Base-by-base conservation (phyloP, 1,139 yeast species). In the Blastobotrys serpentis region DNA sequence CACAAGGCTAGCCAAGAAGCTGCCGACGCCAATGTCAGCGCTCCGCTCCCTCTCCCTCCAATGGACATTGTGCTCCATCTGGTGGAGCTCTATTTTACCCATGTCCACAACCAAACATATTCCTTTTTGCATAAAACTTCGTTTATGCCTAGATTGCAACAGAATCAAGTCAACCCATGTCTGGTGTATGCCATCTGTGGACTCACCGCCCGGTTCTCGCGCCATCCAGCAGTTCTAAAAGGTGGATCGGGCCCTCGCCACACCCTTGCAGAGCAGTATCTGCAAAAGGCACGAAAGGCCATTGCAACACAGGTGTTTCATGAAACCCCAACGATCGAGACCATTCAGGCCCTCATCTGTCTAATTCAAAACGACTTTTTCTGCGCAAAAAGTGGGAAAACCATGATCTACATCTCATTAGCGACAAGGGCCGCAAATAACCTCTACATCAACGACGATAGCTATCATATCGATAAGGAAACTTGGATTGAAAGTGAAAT, bases 371-470 rank as follows among this genome's bases (percentile, higher is more conserved):
- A 67, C 53, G 71, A 68, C 52, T 68, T 67, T 52, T 67, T 68
- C 52, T 55, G 64, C 18, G 52, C 64, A 36, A 61, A 64, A 32
- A 67, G 70, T 11, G 66, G 66, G 29, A 60, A 62, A 41, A 67
- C 69, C 11, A 66, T 69, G 63, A 67, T 68, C 8, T 65, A 64
- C 47, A 60, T 67, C 21, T 63, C 68, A 3, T 52, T 68, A 55
- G 69, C 69, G 4, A 62, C 68, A 46, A 62, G 71, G 2, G 66
- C 68, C 66, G 71, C 71, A 6, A 55, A 65, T 5, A 62, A 65
- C 14, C 53, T 69, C 36, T 63, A 63, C 7, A 61, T 69, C 16
- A 36, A 36, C 13, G 40, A 36, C 22, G 40, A 36, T 11, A 36
- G 25, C n/a, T 19, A 36, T 36, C 46, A 50, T 23, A 13, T 47